phyloP scores from a whole-genome alignment of 2,329 filamentous ascomycete species.

The Thelonectria discophora region DNA sequence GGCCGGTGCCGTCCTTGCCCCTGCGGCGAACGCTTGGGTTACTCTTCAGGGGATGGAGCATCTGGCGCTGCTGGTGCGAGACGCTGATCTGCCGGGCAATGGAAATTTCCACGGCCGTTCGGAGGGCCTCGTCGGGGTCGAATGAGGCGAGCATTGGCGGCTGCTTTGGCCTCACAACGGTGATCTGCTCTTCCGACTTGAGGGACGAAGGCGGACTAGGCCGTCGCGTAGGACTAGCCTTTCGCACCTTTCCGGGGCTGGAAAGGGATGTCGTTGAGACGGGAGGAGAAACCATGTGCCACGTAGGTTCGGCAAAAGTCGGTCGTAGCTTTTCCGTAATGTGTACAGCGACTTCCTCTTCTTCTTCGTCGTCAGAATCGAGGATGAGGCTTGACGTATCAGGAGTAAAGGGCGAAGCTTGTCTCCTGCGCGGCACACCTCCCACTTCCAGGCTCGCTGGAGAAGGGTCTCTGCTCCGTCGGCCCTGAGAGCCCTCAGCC shows the following conservation, averaged over 20 bases:
- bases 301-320: slow-evolving; percentile 53
- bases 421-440: slow-evolving; percentile 21
- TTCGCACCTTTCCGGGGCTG: slow-evolving; percentile 23
- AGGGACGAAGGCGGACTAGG: slow-evolving; percentile 30
- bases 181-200: slow-evolving; percentile 39
- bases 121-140: slow-evolving; percentile 48
- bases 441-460: slow-evolving; percentile 24
- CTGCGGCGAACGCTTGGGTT: slow-evolving; percentile 38
- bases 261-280: slow-evolving; percentile 45
- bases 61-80: slow-evolving; percentile 67
- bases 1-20: slow-evolving; percentile 23
- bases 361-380: slow-evolving; percentile 51
- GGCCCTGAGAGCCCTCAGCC: not conserved
- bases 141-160: slow-evolving; percentile 14
- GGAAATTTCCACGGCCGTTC: slow-evolving; percentile 69
- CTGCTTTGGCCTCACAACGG: slow-evolving; percentile 19
- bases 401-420: slow-evolving; percentile 34
- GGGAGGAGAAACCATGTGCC: slow-evolving; percentile 58
- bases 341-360: slow-evolving; percentile 41
- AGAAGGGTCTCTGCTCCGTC: slow-evolving; percentile 22
- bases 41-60: slow-evolving; percentile 64
- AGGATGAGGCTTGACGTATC: slow-evolving; percentile 45
- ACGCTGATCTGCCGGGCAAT: slow-evolving; percentile 75
- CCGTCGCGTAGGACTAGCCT: slow-evolving; percentile 18
- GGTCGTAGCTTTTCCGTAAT: slow-evolving; percentile 47